Base-by-base conservation (phyloP, 2,329 filamentous ascomycete genomes). In the Monosporascus sp. region DNA sequence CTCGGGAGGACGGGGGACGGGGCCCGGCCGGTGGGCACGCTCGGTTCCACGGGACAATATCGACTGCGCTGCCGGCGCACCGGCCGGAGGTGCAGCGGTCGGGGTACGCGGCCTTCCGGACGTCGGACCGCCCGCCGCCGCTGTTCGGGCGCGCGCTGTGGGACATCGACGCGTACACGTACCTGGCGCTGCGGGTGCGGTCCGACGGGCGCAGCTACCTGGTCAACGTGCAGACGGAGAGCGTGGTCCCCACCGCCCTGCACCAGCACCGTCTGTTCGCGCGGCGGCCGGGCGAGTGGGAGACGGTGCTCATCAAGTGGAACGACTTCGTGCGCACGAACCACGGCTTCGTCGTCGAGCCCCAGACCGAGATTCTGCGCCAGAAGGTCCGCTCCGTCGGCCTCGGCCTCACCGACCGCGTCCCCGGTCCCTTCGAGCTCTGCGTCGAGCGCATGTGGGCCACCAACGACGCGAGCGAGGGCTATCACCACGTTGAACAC, bases 251-350 rank as follows among this genome's bases (percentile, higher is more conserved):
- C 11, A 93, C 91, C n/a, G 94, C 99, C 69, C 79, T 99, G 58
- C 94, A 97, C 71, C 94, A 99, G 70, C 94, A 99, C 71, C 80
- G 94, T 49, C 73, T 99, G 5, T 96, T 91, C 62, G 81, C 87
- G 8, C 87, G 86, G 65, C 82, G 83, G 8, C 86, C 89, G 0
- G 91, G 91, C 1, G 81, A 92, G 64, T 99, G 94, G 94, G 93
- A 99, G 78, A 97, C 94, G 2, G 82, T 97, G n/a, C 72, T 95
- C 47, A 87, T 99, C 59, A 88, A 88, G 57, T 94, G 92, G 81
- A 87, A 86, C 62, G 91, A 96, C 60, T 97, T 99, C 72, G 93
- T 99, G 55, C 81, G 94, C 58, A 99, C 94, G 16, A 97, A 97
- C 67, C 84, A 95, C 66, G 94, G 94, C 7, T 85, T 90, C 64